Percentiles rank a stretch among this genome's conserved stretches.
phyloP scores from a whole-genome alignment of 352 stramenopile genomes.

The Thraustotheca clavata region DNA sequence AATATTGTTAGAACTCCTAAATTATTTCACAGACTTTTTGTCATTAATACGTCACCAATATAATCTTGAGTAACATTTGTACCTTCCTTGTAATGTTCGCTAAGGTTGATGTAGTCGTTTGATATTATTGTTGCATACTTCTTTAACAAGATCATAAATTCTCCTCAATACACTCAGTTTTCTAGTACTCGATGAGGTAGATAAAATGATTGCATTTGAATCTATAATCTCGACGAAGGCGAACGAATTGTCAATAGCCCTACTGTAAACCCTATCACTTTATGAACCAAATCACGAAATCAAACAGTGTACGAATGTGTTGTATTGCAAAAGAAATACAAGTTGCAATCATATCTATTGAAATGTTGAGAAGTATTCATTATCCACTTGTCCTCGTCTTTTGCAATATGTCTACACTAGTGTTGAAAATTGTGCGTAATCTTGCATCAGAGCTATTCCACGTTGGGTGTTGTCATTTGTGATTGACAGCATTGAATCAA shows the following conservation, averaged over 20 bases:
- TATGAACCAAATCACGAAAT: constrained; percentile 44
- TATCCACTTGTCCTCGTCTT: constrained; percentile 94
- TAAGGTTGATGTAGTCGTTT: too few relatives aligned
- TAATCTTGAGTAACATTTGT: too few relatives aligned
- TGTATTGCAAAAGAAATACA: constrained; percentile 36
- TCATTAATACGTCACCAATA: too few relatives aligned
- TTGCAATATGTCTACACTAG: constrained; percentile 93
- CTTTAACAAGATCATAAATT: constrained; percentile 5
- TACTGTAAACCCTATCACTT: constrained; percentile 87
- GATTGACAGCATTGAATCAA: too few relatives aligned
- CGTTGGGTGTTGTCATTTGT: too few relatives aligned
- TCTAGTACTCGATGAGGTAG: constrained; percentile 94
- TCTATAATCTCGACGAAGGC: constrained; percentile 90
- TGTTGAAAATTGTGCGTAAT: constrained; percentile 87
- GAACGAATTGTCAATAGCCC: constrained; percentile 88
- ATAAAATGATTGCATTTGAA: constrained; percentile 92
- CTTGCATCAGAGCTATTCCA: constrained; percentile 93
- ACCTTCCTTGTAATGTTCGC: too few relatives aligned
- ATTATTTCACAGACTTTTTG: too few relatives aligned
- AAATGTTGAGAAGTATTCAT: constrained; percentile 59
- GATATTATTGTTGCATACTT: constrained; percentile 11
- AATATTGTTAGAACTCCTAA: too few relatives aligned
- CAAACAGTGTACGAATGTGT: constrained; percentile 88
- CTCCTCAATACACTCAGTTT: constrained; percentile 27
- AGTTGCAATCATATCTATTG: constrained; percentile 41